Evolutionary conservation across 768 basidiomycete species (phyloP), one percentile per base, ranked within the genome.

Genomic region (Arthromyces matolae): DNA sequence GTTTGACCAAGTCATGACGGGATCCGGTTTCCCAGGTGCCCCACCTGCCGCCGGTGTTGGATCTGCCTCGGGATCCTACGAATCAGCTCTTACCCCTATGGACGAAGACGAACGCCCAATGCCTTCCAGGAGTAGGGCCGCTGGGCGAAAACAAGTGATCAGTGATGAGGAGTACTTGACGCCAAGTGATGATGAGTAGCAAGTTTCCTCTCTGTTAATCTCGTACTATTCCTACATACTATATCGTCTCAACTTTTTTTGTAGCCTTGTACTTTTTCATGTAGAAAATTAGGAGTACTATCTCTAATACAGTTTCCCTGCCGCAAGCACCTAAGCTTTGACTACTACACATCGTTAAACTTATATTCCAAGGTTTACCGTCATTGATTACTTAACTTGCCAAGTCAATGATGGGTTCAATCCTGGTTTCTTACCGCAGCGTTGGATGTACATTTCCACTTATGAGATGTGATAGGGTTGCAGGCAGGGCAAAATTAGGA

Each of bases 11-110:
- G 67, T 73, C 42, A 83, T 86, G 36, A 72, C 68, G 12, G 86
- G 85, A 18, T 83, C 80, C 33, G 86, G 84, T 35, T 71, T 90
- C 19, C 89, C 90, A 32, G 89, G 89, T 47, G 87, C 86, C 3
- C 77, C 81, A 14, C 47, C 60, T 38, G 45, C 36, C 23, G 47
- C 57, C 41, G 58, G 59, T 33, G 53, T 70, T 45, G 66, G 71
- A 1, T 71, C 77, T 34, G 71, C 76, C 24, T 68, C 78, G 29
- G 77, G 73, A 8, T 73, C 72, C 14, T 79, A 81, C 51, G 84
- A 87, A 24, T 78, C 81, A 28, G 85, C 87, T 8, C 63, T 88
- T 53, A 88, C 85, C 5, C 86, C 86, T 2, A 85, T 89, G 84
- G 87, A 89, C 37, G 87, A 90, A 51, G 88, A 89, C 50, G 84